Base-by-base conservation (phyloP, 2,329 filamentous ascomycete species). In the Cryphonectria japonica region DNA sequence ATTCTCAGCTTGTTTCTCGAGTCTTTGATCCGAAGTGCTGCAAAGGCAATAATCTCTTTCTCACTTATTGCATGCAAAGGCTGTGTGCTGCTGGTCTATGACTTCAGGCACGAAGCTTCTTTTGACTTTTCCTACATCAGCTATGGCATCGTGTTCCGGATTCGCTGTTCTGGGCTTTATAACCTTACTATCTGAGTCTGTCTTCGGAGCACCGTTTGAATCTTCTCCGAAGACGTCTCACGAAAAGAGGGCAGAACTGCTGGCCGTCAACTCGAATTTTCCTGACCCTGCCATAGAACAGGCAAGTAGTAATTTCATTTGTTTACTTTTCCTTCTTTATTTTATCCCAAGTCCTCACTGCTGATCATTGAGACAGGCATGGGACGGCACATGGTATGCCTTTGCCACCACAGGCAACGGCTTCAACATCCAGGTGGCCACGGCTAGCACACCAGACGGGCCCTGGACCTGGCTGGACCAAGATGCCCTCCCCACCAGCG, bases 261-360 rank as follows among this genome's bases (percentile, higher is more conserved):
- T 70, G 22, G 71, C 69, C 37, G 52, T 75, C 22, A 57, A 66
- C 64, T 60, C 54, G 19, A 82, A 89, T 78, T 89, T 89, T 75
- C 82, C 87, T 19, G 87, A 89, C 72, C 87, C 88, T 9, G 79
- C 82, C 13, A 81, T 90, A 64, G 75, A 90, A 67, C 78, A 85
- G 75, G 82, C 79, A 52, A 72, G 71, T 67, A 0, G 0, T 1
- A 19, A 39, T 0, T 34, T 8, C 26, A 7, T 22, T n/a, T 46
- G 3, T 9, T 1, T 26, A 1, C 11, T 39, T 22, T 50, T n/a
- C 7, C 8, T 50, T 46, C 5, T 7, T 46, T 22, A 16, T 46
- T 46, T 7, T 5, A 7, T 7, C 22, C 13, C 4, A 34, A 43
- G 13, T 11, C 4, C 6, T 60, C 19, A 32, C 14, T 14, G 39